Evolutionary conservation across 1,284 basidiomycete genomes (phyloP), one percentile per base, ranked within the genome.

Genomic region (Hortiboletus rubellus): DNA sequence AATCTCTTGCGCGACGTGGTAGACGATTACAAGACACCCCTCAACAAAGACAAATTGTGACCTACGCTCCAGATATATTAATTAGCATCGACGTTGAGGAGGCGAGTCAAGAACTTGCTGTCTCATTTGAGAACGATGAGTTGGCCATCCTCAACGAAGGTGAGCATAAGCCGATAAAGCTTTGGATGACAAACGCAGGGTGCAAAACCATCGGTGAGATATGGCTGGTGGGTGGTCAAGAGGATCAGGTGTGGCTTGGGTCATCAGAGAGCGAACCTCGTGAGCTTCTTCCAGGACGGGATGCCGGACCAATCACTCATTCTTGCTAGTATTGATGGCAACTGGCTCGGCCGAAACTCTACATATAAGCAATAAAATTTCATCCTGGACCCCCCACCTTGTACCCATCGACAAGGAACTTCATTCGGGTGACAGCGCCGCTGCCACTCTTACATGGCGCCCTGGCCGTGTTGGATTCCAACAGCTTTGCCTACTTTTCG

Each of bases 11-110:
- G 22, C 77, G 77, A 45, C 85, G 85, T 18, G 91, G 91, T 24
- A 79, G 76, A 52, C 76, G 90, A 57, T 74, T 92, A 33, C 85
- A 92, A 47, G 82, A 84, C 52, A 91, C 90, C 5, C 75, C 79
- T n/a, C 72, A 79, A 18, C 88, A 92, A 63, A 77, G 86, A 45
- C 85, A 85, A 65, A 78, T 72, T 45, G 80, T 81, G 30, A 79
- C 81, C 11, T 92, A 92, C 66, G 85, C 83, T 11, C 81, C 87
- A 3, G 86, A 91, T 64, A 70, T 82, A 10, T 57, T 79, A 34
- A 76, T 86, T 55, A 76, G 75, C 47, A 74, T 85, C 7, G 79
- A 86, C 17, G 80, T 92, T 8, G 82, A 84, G 59, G 81, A 86
- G 54, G 79, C 82, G 5, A 76, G 79, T 31, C 82, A 86, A 56